Conservation (phyloP, 257 asterid species). For the Solanum pennellii region DNA sequence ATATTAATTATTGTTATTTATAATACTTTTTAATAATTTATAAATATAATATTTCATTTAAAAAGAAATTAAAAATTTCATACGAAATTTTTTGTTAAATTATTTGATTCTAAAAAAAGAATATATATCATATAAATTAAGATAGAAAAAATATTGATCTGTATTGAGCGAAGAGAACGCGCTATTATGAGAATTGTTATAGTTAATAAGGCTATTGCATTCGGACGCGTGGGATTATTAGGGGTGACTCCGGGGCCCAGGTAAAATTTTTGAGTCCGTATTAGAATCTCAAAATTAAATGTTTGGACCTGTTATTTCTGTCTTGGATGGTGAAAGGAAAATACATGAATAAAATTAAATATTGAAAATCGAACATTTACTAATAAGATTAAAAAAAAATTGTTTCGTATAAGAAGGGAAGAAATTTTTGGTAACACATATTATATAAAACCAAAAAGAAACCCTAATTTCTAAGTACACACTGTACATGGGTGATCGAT, state of each 20-base stretch:
- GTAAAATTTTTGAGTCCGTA: background rate
- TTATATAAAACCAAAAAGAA: no score
- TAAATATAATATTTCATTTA: no score
- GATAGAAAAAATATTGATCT: no score
- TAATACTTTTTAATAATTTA: no score
- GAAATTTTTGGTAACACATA: no score
- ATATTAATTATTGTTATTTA: no score
- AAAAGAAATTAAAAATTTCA: no score
- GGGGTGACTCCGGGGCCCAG: background rate
- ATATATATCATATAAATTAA: no score
- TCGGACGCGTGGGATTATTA: background rate
- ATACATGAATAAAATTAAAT: background rate
- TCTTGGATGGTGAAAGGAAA: background rate
- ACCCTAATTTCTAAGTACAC: background rate
- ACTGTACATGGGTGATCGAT: background rate
- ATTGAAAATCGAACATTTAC: no score
- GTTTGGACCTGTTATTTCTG: background rate
- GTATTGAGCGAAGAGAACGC: background rate
- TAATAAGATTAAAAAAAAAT: no score
- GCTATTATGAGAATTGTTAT: background rate
- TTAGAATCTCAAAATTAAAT: background rate
- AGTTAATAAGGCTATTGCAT: background rate
- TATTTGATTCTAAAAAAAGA: no score
- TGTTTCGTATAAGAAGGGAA: no score
- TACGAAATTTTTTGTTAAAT: rapidly evolving